Percentiles rank a stretch among this genome's conserved stretches.
Evolutionary conservation across 345 rosid genomes (phyloP).

Genomic region (Gossypium turneri): DNA sequence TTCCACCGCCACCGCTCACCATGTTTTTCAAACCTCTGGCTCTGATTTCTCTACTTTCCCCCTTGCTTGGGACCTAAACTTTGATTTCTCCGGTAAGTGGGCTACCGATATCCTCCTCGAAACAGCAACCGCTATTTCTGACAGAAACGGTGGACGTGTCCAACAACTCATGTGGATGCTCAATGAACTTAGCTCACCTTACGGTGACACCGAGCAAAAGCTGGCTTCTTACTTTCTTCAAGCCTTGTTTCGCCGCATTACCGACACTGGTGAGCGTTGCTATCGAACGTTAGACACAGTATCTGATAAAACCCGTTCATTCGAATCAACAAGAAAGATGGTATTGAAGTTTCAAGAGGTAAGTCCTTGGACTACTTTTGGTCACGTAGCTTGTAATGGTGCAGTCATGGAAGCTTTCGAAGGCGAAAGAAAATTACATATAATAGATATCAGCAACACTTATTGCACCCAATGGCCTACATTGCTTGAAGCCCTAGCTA

Average conservation of each 20-base stretch:
- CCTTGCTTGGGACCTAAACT: slow-evolving; percentile 40
- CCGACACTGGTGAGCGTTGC: slow-evolving; percentile 64
- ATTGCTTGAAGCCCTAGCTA: slow-evolving; percentile 91
- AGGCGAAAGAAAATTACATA: slow-evolving; percentile 72
- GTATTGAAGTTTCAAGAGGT: slow-evolving; percentile 89
- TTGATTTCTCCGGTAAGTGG: slow-evolving; percentile 78
- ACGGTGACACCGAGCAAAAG: slow-evolving; percentile 86
- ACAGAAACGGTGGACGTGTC: slow-evolving; percentile 52
- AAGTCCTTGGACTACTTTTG: slow-evolving; percentile 95
- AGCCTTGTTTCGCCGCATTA: slow-evolving; percentile 87
- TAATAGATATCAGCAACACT: slow-evolving; percentile 84
- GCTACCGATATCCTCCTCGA: slow-evolving; percentile 62
- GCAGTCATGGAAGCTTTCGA: slow-evolving; percentile 92
- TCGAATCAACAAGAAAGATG: slow-evolving; percentile 75
- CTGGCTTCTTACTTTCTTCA: slow-evolving; percentile 80
- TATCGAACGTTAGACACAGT: slow-evolving; percentile 55
- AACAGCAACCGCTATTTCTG: slow-evolving; percentile 65
- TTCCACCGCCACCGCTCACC: slow-evolving; percentile 32
- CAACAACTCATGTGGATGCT: slow-evolving; percentile 94
- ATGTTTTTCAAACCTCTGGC: slow-evolving; percentile 35
- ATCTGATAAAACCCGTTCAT: slow-evolving; percentile 68
- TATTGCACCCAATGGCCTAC: slow-evolving; percentile 99
- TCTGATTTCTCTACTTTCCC: slow-evolving; percentile 41
- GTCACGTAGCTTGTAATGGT: slow-evolving; percentile 92
- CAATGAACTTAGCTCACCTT: slow-evolving; percentile 80